These are phyloP conservation scores for Pichia sp. DNA, from an alignment of 1,139 yeast genomes.

Conservation along the genomic window DNA sequence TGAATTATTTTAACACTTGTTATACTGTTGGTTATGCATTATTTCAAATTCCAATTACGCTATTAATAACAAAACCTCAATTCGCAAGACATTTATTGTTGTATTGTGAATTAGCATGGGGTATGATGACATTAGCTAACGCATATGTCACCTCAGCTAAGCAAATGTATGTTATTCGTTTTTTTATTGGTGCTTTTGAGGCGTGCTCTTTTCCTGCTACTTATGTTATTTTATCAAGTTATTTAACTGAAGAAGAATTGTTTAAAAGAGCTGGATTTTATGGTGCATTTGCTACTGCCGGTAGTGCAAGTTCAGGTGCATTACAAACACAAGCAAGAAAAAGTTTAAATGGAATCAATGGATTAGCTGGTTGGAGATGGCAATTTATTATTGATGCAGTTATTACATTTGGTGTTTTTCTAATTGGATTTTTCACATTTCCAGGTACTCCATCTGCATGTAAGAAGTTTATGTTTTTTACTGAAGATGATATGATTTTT, in stretches of 20 bases:
- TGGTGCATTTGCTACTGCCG: neutral
- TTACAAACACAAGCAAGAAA: neutral
- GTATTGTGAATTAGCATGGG: neutral
- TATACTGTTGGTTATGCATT: neutral
- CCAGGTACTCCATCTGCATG: neutral
- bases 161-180: neutral
- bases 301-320: neutral
- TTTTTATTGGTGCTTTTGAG: neutral
- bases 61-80: neutral
- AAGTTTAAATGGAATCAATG: neutral
- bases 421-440: neutral
- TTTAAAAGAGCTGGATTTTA: neutral
- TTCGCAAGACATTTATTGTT: neutral
- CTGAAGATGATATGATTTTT: neutral
- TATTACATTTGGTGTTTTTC: neutral
- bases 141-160: neutral
- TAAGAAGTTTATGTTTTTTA: neutral
- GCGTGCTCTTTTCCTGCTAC: neutral
- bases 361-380: neutral
- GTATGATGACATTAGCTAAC: neutral
- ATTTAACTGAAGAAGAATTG: neutral
- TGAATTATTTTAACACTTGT: neutral
- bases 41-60: neutral
- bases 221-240: neutral
- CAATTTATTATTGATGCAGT: constrained; percentile 1